Conservation (phyloP, 108 stramenopile species). For the Conticribra weissflogii region DNA sequence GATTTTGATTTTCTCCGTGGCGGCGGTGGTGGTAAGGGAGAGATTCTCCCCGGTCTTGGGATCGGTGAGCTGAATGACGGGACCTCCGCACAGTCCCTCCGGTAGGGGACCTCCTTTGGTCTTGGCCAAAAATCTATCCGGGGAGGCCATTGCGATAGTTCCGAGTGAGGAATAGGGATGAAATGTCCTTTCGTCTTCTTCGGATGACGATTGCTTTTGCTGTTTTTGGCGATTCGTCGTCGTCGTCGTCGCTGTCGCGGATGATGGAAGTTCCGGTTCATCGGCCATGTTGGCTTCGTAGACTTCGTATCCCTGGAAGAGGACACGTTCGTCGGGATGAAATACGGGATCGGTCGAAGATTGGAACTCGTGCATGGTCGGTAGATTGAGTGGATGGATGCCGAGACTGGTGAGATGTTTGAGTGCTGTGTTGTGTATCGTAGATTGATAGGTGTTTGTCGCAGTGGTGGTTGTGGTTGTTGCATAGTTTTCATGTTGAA, state of each 20-base stretch:
- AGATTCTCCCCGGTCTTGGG: not conserved
- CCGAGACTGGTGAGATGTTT: conserved; percentile 64
- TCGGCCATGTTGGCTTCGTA: conserved; percentile 54
- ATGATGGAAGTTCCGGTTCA: conserved; percentile 10
- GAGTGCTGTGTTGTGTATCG: too few species aligned
- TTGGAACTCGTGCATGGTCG: conserved; percentile 29
- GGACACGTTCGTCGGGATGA: conserved; percentile 69
- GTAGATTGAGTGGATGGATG: conserved; percentile 64
- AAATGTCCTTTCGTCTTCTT: conserved; percentile 68
- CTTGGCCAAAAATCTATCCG: conserved; percentile 77
- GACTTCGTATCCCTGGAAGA: conserved; percentile 83
- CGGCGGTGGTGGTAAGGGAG: not conserved
- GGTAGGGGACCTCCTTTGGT: conserved; percentile 70
- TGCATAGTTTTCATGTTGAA: not conserved
- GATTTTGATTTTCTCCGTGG: not conserved
- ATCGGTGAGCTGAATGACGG: conserved; percentile 56
- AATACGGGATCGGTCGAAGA: conserved; percentile 62
- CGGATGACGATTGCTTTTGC: conserved; percentile 15
- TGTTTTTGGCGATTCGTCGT: conserved; percentile 1
- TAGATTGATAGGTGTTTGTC: not conserved
- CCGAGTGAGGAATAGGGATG: conserved; percentile 69
- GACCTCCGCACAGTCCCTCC: conserved; percentile 86
- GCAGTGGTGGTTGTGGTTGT: not conserved
- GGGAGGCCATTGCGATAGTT: conserved; percentile 58
- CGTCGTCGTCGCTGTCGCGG: conserved; percentile 16